Base-by-base conservation (phyloP, 306 rosid genomes). In the Medicago ruthenica region DNA sequence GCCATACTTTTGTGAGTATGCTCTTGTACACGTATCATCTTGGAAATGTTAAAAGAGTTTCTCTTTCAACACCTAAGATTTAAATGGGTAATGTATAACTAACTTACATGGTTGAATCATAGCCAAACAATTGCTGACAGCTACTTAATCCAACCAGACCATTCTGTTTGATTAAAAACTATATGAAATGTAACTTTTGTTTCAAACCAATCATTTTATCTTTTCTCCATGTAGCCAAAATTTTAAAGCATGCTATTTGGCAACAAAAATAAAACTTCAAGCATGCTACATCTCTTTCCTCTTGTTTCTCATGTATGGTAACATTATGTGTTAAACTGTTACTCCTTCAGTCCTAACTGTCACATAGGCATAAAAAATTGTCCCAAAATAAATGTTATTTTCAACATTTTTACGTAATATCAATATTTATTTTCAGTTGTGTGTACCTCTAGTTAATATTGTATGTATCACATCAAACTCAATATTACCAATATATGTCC, bases 11-110 rank as follows among this genome's bases (percentile, higher is more conserved):
- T 44, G 81, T 76, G 81, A 31, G 16, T 39, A 67, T 76, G 41
- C 47, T 71, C 58, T n/a, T 70, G 71, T 61, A 78, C 76, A 77
- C 76, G 81, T 77, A 58, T 47, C 68, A 37, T 77, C 61, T 31
- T 70, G 1, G 37, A 47, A 77, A 50, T 73, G 9, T 63, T 55
- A 18, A 71, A 71, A 71, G 27, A 53, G 7, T 54, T 72, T 57
- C 74, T 54, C 60, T 53, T 63, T 54, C 67, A 71, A 79, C 31
- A 27, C 15, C 50, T 54, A 34, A 64, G 61, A 63, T 53, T 17
- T 73, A 13, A 24, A 42, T 73, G 61, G 69, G 10, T 12, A 6
- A 42, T 42, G 69, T 50, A 17, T 27, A 17, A 59, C 27, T 22
- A 51, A 50, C 69, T 44, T 51, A 24, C 80, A 68, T 61, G 84